A percentile compares a stretch with the other conserved stretches of the same genome.
Conservation (phyloP, 2,329 filamentous ascomycete genomes). For the Fusarium vanettenii region DNA sequence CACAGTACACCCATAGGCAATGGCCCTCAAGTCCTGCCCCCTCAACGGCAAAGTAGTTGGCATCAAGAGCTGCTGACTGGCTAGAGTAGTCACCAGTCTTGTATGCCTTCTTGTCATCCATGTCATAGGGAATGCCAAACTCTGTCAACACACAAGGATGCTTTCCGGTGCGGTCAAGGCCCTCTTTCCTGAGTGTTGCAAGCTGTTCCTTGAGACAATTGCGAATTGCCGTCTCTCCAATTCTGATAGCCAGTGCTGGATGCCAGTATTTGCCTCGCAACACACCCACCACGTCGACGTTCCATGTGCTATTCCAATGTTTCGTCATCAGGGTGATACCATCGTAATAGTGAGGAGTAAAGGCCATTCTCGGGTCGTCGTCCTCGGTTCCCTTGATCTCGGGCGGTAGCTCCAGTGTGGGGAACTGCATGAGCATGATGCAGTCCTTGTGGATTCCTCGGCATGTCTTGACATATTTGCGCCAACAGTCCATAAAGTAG, state of each 20-base stretch:
- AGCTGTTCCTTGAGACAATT: constrained; percentile 94
- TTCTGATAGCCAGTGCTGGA: constrained; percentile 90
- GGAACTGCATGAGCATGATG: constrained; percentile 91
- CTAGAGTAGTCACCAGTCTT: constrained; percentile 95
- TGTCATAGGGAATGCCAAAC: constrained; percentile 98
- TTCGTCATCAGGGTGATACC: constrained; percentile 97
- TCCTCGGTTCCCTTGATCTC: constrained; percentile 87
- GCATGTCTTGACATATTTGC: constrained; percentile 79
- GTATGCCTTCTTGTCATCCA: constrained; percentile 97
- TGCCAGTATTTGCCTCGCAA: constrained; percentile 88
- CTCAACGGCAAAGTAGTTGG: constrained; percentile 94
- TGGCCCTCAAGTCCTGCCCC: constrained; percentile 86
- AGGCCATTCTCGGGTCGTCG: constrained; percentile 90
- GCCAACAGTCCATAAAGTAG: constrained; percentile 90
- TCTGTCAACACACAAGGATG: constrained; percentile 93
- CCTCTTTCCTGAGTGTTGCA: constrained; percentile 84
- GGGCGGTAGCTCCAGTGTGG: constrained; percentile 91
- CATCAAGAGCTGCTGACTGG: constrained; percentile 92
- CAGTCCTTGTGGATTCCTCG: constrained; percentile 81
- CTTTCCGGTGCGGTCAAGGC: constrained; percentile 85
- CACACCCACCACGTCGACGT: constrained; percentile 94
- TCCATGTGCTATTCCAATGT: constrained; percentile 98
- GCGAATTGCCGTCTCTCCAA: constrained; percentile 92
- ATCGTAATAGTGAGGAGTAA: constrained; percentile 96
- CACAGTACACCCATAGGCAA: constrained; percentile 88